Conservation (phyloP, 179 eudicot genomes). For the Pouteria campechiana region DNA sequence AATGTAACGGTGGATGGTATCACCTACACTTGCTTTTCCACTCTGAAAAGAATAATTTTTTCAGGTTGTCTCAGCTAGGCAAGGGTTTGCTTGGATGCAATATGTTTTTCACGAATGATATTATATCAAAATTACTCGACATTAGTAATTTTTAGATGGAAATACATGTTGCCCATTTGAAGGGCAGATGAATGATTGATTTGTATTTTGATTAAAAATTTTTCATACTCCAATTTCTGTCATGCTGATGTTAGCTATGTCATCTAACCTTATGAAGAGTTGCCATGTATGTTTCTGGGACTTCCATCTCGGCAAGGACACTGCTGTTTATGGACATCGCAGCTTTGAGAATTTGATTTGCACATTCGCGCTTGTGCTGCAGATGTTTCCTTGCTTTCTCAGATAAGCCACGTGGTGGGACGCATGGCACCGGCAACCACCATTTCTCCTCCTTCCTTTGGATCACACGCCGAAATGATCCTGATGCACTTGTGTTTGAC, state of each 20-base stretch:
- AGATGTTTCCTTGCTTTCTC: slow-evolving; percentile 58
- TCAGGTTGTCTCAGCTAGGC: no score
- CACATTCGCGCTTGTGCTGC: slow-evolving; percentile 58
- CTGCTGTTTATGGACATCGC: slow-evolving; percentile 80
- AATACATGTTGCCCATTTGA: no score
- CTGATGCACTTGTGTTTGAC: slow-evolving; percentile 25
- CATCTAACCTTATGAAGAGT: slow-evolving; percentile 84
- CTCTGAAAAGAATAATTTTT: slow-evolving; percentile 26
- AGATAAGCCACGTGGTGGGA: slow-evolving; percentile 63
- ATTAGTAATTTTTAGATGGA: no score
- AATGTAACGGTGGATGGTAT: slow-evolving; percentile 10
- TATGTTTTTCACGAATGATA: no score
- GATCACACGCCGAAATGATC: slow-evolving; percentile 58
- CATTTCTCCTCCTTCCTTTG: slow-evolving; percentile 75
- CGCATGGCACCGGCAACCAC: slow-evolving; percentile 94
- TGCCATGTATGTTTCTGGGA: slow-evolving; percentile 64
- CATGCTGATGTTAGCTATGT: no score
- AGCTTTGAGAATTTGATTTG: slow-evolving; percentile 82
- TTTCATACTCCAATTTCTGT: no score
- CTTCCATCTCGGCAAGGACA: slow-evolving; percentile 76
- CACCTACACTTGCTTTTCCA: slow-evolving; percentile 33
- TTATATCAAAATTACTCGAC: no score
- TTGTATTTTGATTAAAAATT: no score
- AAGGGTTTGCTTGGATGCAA: no score
- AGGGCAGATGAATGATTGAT: no score